A percentile compares a stretch with the other conserved stretches of the same genome.
Evolutionary conservation across 306 rosid genomes (phyloP).

Genomic region (Morella rubra): DNA sequence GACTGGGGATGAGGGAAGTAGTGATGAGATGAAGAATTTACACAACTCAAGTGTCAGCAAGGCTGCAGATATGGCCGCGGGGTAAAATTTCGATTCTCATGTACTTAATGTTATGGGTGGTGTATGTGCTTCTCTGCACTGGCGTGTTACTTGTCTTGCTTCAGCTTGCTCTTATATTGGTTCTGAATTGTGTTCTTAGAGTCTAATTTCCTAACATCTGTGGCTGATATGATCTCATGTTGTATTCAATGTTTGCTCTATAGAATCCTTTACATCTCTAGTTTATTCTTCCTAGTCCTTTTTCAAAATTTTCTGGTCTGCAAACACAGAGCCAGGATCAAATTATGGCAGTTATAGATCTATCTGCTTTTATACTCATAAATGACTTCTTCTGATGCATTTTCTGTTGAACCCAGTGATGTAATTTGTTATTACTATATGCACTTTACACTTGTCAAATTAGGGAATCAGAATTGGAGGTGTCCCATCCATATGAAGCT

Average conservation of each 20-base stretch:
- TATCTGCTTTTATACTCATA: background rate
- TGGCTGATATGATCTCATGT: background rate
- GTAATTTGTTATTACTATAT: background rate
- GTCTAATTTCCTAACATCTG: background rate
- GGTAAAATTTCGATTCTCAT: slow-evolving; percentile 48
- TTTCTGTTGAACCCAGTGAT: background rate
- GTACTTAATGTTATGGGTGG: background rate
- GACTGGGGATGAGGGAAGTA: slow-evolving; percentile 62
- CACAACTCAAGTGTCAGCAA: slow-evolving; percentile 85
- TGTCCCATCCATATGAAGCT: background rate
- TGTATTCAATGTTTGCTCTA: background rate
- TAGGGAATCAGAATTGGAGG: background rate
- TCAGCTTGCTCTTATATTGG: slow-evolving; percentile 1
- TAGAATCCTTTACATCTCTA: background rate
- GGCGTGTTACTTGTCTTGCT: slow-evolving; percentile 8
- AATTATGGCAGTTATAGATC: background rate
- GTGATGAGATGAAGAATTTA: slow-evolving; percentile 74
- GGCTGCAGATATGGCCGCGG: slow-evolving; percentile 98
- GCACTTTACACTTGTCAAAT: background rate
- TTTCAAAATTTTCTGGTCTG: background rate
- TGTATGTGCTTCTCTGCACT: background rate
- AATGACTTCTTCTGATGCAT: background rate
- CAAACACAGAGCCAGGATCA: background rate
- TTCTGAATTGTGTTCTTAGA: slow-evolving; percentile 7
- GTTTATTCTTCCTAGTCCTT: background rate